Base-by-base conservation (phyloP, 1,284 basidiomycete species). In the Boletus mariae region DNA sequence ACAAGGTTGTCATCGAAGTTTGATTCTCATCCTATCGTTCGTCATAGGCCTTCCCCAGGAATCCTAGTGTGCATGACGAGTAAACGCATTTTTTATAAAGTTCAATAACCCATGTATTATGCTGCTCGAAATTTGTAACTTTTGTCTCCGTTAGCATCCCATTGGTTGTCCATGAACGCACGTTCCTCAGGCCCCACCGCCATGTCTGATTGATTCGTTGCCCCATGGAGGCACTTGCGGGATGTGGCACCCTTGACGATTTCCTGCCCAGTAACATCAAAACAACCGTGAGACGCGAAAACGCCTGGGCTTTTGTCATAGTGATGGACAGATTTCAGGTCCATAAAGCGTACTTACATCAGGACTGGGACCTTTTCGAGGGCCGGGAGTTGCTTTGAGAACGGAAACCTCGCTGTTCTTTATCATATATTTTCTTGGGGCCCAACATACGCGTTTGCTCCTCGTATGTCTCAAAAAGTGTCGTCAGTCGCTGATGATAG, bases 1-100 rank as follows among this genome's bases (percentile, higher is more conserved):
- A 54, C 60, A 63, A 65, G 48, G 61, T 65, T 0, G 9, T 40
- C 15, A 64, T 67, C 38, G 7, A 61, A 35, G 62, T 47, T 12
- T 62, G 20, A 63, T 25, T 28, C 8, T 43, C 37, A 29, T 29
- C 28, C 4, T 29, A 20, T 20, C 10, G 28, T 29, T 10, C 6
- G 7, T 29, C 28, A 29, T 29, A 2, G 3, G 28, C 28, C 28
- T 29, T 10, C 20, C 20, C 20, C 28, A 5, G 28, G 28, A 26
- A 10, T 2, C 11, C 6, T 15, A 20, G 32, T 34, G 12, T 32
- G 32, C 20, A 20, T 20, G 20, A 20, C 20, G 20, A 20, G 20
- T 20, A 20, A 20, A 20, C 20, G 20, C 20, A 20, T 20, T 20
- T 20, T 20, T 20, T 20, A 31, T 12, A 11, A 31, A 31, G 29